Conservation (phyloP, 2,329 filamentous ascomycete species). For the Trichoderma sp. region DNA sequence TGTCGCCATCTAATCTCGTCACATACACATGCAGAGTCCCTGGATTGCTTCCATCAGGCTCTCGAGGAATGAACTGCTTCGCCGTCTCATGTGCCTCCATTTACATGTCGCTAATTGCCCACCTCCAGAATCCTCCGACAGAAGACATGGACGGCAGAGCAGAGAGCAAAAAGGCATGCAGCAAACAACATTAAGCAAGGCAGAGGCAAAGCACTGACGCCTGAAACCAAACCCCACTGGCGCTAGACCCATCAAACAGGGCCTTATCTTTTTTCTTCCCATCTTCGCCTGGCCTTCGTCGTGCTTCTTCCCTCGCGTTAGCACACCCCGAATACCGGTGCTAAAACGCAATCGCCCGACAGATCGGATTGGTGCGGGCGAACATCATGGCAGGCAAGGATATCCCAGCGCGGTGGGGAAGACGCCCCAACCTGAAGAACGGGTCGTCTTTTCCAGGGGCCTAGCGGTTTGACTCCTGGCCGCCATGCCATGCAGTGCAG, state of each 20-base stretch:
- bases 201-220: not conserved
- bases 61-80: not conserved
- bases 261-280: not conserved
- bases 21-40: not conserved
- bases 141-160: not conserved
- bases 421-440: conserved; percentile 20
- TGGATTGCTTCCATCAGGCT: not conserved
- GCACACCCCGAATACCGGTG: not conserved
- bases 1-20: too few species aligned
- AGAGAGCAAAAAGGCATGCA: not conserved
- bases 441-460: conserved; percentile 17
- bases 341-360: conserved; percentile 23
- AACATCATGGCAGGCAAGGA: conserved; percentile 23
- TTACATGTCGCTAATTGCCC: not conserved
- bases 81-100: not conserved
- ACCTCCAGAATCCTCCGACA: not conserved
- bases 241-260: conserved; percentile 10
- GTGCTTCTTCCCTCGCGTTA: not conserved
- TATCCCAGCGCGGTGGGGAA: conserved; percentile 20
- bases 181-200: not conserved
- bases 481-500: not conserved
- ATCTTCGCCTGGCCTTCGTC: not conserved
- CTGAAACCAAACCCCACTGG: conserved; percentile 6
- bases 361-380: conserved; percentile 22
- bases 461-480: conserved; percentile 20